Base-by-base conservation (phyloP, 805 yeast genomes). In the Candida rishiriensis region DNA sequence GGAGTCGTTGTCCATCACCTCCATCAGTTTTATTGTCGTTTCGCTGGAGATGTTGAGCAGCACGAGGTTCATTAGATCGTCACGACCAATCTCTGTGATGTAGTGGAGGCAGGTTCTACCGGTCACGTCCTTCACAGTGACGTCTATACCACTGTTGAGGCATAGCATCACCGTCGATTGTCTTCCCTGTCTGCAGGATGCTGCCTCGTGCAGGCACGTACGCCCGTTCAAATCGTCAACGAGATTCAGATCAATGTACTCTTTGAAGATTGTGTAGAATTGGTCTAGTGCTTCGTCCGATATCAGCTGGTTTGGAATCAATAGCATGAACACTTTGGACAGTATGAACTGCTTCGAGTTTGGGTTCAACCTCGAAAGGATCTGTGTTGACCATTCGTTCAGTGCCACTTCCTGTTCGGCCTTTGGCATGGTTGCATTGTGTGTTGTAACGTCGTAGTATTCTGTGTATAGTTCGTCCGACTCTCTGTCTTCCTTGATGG, bases 41-140 rank as follows among this genome's bases (percentile, higher is more conserved):
- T 56, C 51, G 38, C 59, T 49, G 21, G 64, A 40, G 7, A 67
- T 52, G 7, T 59, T 44, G n/a, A 69, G 56, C 30, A 76, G 53
- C 3, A 75, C 54, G 4, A 53, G 48, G 18, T 54, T 51, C 14
- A 76, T 66, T 18, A 76, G 57, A 34, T 72, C 76, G 30, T 64
- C 55, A 48, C 77, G 69, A 0, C 82, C 83, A 41, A 69, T 55
- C 47, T 78, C 83, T 3, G 95, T 76, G 5, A 96, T 95, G 60
- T 89, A 88, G 63, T 91, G 98, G 14, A 93, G 66, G 17, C 97
- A 90, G 1, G 84, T 81, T 50, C 91, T 75, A 3, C 95, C 95
- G 52, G 80, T 78, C 39, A 76, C 71, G 61, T 86, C 95, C 55
- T 73, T 76, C 13, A 66, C 59, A 6, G 61, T 52, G 7, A 63